These are phyloP conservation scores for Tetrahymena thermophila DNA, from an alignment of 73 alveolate species.

Conservation along the genomic window DNA sequence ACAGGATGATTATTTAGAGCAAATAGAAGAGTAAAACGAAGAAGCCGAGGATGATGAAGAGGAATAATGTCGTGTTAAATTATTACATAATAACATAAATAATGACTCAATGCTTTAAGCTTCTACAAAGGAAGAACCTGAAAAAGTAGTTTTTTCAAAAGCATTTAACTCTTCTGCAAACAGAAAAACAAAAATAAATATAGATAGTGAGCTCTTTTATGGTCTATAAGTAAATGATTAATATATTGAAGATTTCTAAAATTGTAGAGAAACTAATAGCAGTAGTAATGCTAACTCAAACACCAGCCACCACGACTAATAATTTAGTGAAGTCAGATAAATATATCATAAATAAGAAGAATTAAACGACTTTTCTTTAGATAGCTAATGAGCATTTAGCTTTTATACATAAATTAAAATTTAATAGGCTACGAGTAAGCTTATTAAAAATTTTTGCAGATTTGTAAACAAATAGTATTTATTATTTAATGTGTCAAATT, in stretches of 20 bases:
- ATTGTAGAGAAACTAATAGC: background rate
- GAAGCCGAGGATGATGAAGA: background rate
- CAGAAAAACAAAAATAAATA: background rate
- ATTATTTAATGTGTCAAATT: no score
- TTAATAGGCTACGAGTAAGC: no score
- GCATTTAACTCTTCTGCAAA: background rate
- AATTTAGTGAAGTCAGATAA: background rate
- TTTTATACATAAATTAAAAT: no score
- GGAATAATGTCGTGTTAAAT: background rate
- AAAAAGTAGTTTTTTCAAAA: background rate
- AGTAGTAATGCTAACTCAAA: background rate
- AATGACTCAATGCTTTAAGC: background rate
- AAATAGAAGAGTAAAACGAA: background rate
- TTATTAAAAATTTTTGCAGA: no score
- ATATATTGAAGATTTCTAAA: background rate
- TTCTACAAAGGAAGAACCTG: background rate
- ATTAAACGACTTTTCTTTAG: no score
- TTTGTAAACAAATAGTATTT: no score
- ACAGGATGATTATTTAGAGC: background rate
- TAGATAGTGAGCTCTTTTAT: background rate
- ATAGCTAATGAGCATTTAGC: no score
- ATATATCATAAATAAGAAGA: no score
- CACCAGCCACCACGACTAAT: background rate
- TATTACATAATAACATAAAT: background rate
- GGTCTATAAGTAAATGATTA: background rate